A percentile compares a stretch with the other conserved stretches of the same genome.
phyloP scores from a whole-genome alignment of 768 basidiomycete species.

The Favolaschia claudopus region DNA sequence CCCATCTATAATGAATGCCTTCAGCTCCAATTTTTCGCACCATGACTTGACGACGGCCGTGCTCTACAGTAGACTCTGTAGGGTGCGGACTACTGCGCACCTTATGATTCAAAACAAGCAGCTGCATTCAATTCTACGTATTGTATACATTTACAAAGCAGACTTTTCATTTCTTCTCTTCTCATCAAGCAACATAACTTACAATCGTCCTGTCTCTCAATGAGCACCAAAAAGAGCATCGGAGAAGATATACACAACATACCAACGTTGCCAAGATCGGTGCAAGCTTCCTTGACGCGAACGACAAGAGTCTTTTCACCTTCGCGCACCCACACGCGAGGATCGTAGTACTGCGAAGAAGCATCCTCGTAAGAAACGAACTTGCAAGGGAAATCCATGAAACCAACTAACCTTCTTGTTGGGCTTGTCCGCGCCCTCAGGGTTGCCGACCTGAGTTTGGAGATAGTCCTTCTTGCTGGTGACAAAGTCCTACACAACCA shows the following conservation, averaged over 20 bases:
- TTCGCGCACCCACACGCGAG: constrained; percentile 98
- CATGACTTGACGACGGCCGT: too few relatives aligned
- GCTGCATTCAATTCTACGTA: constrained; percentile 12
- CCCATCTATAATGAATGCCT: too few relatives aligned
- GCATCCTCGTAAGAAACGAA: constrained; percentile 4
- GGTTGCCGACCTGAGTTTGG: constrained; percentile 92
- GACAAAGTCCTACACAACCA: constrained; percentile 75
- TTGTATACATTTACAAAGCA: constrained; percentile 1
- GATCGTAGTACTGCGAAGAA: constrained; percentile 83
- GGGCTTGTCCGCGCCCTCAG: constrained; percentile 95
- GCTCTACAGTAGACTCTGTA: too few relatives aligned
- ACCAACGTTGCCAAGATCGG: constrained; percentile 81
- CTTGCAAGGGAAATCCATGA: neutral
- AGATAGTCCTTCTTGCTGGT: constrained; percentile 88
- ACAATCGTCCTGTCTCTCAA: constrained; percentile 6
- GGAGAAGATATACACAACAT: constrained; percentile 3
- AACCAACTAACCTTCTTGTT: constrained; percentile 88
- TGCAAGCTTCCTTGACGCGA: constrained; percentile 94
- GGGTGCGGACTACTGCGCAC: too few relatives aligned
- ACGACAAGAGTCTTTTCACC: constrained; percentile 91
- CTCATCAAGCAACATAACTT: neutral
- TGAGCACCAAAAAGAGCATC: neutral
- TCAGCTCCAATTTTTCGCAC: too few relatives aligned
- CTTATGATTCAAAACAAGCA: too few relatives aligned
- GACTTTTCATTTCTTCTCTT: constrained; percentile 1